Evolutionary conservation across 768 basidiomycete genomes (phyloP).

Genomic region (Cytidiella melzeri): DNA sequence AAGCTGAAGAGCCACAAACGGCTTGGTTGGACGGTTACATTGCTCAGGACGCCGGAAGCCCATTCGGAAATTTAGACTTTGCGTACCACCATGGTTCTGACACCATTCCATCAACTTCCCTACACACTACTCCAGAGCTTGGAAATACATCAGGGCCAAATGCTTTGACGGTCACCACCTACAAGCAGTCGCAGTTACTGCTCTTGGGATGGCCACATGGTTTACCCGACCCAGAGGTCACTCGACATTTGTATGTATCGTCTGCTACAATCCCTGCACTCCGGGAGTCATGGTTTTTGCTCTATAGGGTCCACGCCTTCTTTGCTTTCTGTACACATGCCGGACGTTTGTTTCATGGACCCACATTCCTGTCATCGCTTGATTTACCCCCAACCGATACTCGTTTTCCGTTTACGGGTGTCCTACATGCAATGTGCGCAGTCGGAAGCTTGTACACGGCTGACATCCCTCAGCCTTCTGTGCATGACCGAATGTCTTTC

Average conservation of each 20-base stretch:
- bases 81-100: background rate
- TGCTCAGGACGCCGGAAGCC: background rate
- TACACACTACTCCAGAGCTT: background rate
- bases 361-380: slow-evolving; percentile 60
- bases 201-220: slow-evolving; percentile 46
- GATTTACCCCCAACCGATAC: slow-evolving; percentile 60
- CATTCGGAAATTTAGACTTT: background rate
- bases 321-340: slow-evolving; percentile 75
- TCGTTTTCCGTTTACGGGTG: slow-evolving; percentile 63
- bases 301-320: slow-evolving; percentile 64
- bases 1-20: background rate
- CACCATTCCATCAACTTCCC: background rate
- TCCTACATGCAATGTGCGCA: slow-evolving; percentile 84
- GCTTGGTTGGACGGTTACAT: background rate
- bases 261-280: background rate
- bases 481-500: slow-evolving; percentile 2
- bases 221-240: slow-evolving; percentile 53
- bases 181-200: slow-evolving; percentile 1
- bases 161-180: background rate
- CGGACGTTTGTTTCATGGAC: slow-evolving; percentile 58
- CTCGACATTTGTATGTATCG: slow-evolving; percentile 56
- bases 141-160: background rate
- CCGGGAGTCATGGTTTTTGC: background rate
- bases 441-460: slow-evolving; percentile 72
- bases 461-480: slow-evolving; percentile 40